These are phyloP conservation scores for Xylaria sp. DNA, from an alignment of 2,329 filamentous ascomycete genomes.

Conservation along the genomic window DNA sequence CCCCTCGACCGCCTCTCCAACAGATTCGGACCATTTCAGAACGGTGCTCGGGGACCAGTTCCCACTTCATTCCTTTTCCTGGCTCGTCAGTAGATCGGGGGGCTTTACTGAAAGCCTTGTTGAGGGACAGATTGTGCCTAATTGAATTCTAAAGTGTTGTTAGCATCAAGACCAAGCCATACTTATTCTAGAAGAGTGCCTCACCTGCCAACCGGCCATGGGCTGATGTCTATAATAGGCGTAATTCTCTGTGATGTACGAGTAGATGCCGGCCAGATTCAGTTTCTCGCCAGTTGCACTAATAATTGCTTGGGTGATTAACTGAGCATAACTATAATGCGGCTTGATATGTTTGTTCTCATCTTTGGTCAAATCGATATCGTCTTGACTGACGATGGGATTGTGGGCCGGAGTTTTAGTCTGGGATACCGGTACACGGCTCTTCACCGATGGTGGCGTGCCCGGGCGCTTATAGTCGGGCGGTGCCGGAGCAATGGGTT, in stretches of 20 bases:
- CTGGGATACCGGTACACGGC: constrained; percentile 47
- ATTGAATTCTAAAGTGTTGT: constrained; percentile 79
- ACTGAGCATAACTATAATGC: constrained; percentile 93
- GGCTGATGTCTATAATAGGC: constrained; percentile 89
- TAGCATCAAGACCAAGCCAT: constrained; percentile 35
- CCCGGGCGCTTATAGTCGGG: constrained; percentile 68
- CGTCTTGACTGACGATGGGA: constrained; percentile 56
- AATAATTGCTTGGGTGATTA: constrained; percentile 96
- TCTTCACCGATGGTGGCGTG: constrained; percentile 64
- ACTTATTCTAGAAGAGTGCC: constrained; percentile 45
- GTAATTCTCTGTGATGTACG: constrained; percentile 89
- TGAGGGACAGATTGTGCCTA: constrained; percentile 92
- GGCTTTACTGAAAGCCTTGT: constrained; percentile 94
- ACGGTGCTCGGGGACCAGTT: constrained; percentile 82
- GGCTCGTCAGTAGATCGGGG: constrained; percentile 93
- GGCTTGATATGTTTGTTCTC: constrained; percentile 92
- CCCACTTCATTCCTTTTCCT: constrained; percentile 99
- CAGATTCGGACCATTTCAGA: constrained; percentile 88
- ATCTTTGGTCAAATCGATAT: constrained; percentile 83
- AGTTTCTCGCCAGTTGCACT: constrained; percentile 87
- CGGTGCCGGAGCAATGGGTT: constrained; percentile 68
- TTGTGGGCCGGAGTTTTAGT: constrained; percentile 54
- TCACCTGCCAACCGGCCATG: constrained; percentile 86
- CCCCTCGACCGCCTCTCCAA: constrained; percentile 68
- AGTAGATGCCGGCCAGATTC: constrained; percentile 92